phyloP scores from a whole-genome alignment of 495 filamentous ascomycete species.

The Penicillium pancosmium region DNA sequence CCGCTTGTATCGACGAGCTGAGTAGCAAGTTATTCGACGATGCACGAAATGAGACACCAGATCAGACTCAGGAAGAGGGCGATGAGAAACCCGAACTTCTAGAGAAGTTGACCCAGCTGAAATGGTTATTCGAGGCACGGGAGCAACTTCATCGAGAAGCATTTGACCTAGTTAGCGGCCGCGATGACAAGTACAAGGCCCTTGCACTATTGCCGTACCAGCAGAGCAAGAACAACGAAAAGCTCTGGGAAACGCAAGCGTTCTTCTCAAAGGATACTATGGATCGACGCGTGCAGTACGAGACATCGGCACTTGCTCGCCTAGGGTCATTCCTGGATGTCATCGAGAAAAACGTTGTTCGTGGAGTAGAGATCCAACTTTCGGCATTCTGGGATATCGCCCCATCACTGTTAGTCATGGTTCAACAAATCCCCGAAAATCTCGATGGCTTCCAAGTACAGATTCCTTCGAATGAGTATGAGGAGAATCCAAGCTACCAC shows the following conservation, averaged over 20 bases:
- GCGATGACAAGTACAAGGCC: conserved; percentile 81
- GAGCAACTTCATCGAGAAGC: conserved; percentile 81
- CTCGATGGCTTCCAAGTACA: conserved; percentile 62
- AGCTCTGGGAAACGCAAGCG: conserved; percentile 69
- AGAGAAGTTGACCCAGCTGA: conserved; percentile 90
- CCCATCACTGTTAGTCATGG: conserved; percentile 71
- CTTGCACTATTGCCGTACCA: conserved; percentile 81
- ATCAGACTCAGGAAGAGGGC: conserved; percentile 87
- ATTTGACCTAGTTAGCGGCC: conserved; percentile 80
- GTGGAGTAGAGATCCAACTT: conserved; percentile 88
- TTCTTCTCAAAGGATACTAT: conserved; percentile 81
- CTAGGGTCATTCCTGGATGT: conserved; percentile 77
- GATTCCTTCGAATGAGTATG: conserved; percentile 75
- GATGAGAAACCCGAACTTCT: conserved; percentile 93
- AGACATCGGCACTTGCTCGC: conserved; percentile 67
- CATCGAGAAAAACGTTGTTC: conserved; percentile 81
- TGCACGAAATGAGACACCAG: conserved; percentile 70
- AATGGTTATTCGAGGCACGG: conserved; percentile 95
- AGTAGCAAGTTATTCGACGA: conserved; percentile 72
- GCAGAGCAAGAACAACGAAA: conserved; percentile 67
- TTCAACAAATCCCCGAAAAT: conserved; percentile 71
- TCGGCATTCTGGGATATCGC: conserved; percentile 98
- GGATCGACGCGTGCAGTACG: conserved; percentile 66
- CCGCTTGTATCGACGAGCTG: conserved; percentile 70
- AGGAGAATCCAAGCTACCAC: conserved; percentile 82